These are phyloP conservation scores for Pseudofabraea citricarpa DNA, from an alignment of 2,329 filamentous ascomycete genomes.

Conservation along the genomic window DNA sequence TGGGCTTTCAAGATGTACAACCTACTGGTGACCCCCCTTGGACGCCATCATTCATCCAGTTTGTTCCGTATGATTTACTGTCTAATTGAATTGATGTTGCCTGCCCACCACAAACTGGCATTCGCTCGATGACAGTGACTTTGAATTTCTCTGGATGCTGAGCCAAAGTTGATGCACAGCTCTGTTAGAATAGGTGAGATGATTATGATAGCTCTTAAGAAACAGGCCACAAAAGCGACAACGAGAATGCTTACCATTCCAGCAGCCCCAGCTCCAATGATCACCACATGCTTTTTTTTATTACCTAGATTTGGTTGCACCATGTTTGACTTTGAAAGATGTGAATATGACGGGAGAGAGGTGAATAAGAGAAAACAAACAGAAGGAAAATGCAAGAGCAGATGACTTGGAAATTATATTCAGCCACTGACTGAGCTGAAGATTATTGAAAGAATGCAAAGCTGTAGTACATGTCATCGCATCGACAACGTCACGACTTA, in stretches of 20 bases:
- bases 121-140: constrained; percentile 57
- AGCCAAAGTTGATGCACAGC: constrained; percentile 63
- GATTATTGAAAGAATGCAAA: too few species aligned
- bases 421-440: too few species aligned
- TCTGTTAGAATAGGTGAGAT: constrained; percentile 13
- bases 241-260: constrained; percentile 46
- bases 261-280: constrained; percentile 59
- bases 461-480: too few species aligned
- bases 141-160: constrained; percentile 62
- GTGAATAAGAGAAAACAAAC: too few species aligned
- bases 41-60: constrained; percentile 60
- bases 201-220: constrained; percentile 1
- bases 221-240: too few species aligned
- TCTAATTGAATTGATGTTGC: constrained; percentile 56
- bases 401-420: too few species aligned
- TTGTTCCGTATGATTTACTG: constrained; percentile 49
- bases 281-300: constrained; percentile 44
- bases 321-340: background rate
- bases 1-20: too few species aligned
- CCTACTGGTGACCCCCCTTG: constrained; percentile 46
- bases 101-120: constrained; percentile 55
- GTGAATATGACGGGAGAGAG: too few species aligned
- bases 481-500: too few species aligned
- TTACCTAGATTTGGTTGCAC: background rate
- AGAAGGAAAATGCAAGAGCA: too few species aligned